phyloP scores from a whole-genome alignment of 352 stramenopile species.

The Phytophthora rubi region DNA sequence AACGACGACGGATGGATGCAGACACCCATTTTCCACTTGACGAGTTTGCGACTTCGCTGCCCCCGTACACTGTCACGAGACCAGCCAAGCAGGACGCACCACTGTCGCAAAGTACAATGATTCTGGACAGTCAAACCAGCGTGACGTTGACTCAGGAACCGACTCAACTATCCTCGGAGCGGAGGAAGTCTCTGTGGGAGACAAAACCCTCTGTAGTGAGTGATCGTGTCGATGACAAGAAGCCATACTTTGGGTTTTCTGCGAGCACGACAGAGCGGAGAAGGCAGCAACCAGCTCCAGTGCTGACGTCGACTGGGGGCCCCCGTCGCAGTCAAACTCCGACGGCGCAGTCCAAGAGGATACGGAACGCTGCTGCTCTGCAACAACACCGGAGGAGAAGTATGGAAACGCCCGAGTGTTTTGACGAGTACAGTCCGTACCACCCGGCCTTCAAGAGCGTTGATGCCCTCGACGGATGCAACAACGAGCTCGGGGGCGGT shows the following conservation, averaged over 20 bases:
- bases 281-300: constrained; percentile 4
- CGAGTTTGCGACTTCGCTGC: constrained; percentile 34
- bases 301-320: not conserved
- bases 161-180: constrained; percentile 23
- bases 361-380: constrained; percentile 2
- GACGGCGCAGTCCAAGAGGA: constrained; percentile 22
- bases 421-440: constrained; percentile 85
- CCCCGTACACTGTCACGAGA: constrained; percentile 21
- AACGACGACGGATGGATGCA: constrained; percentile 18
- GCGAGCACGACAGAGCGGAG: constrained; percentile 9
- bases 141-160: not conserved
- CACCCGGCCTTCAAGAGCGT: constrained; percentile 63
- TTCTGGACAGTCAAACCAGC: not conserved
- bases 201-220: constrained; percentile 6
- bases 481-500: constrained; percentile 31
- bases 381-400: constrained; percentile 17
- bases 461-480: constrained; percentile 44
- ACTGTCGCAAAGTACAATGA: not conserved
- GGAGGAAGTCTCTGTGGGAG: constrained; percentile 37
- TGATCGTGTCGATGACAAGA: constrained; percentile 26
- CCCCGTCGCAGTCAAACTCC: constrained; percentile 13
- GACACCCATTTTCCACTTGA: constrained; percentile 35
- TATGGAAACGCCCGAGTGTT: constrained; percentile 56
- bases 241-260: constrained; percentile 23
- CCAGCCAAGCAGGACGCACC: not conserved